Evolutionary conservation across 768 basidiomycete species (phyloP), one percentile per base, ranked within the genome.

Genomic region (Pisolithus sp.): DNA sequence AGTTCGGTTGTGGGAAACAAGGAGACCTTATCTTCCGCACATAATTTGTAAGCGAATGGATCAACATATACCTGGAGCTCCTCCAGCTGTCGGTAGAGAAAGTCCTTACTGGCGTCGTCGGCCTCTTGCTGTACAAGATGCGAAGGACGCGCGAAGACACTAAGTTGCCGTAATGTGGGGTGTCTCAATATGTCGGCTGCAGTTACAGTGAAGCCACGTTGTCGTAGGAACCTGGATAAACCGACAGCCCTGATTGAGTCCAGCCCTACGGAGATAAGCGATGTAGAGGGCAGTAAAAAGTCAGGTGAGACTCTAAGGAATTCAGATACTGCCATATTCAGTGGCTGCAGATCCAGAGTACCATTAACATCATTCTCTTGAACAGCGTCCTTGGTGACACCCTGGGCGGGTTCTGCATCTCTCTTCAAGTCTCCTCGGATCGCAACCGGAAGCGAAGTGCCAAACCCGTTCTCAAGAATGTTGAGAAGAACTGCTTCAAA

Each of bases 221-320:
- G 62, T 20, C 61, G 60, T 12, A 78, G 56, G 9, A 51, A 31
- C 47, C 66, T 70, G 28, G 74, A 67, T 34, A 78, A 60, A 3
- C 75, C 74, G 9, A 78, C 71, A 0, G 76, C 71, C 53, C 70
- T 72, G 52, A 78, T 73, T 7, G 76, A 78, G 54, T 78, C 76
- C 28, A 78, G 57, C 7, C 76, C 76, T 48, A 78, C 59, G 5
- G 76, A 70, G 12, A 78, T 59, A 24, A 78, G 67, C 4, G 77
- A 76, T 9, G 65, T 63, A 8, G 42, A 41, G 1, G 45, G 49
- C 37, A 18, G 44, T 30, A 64, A 8, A 23, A 7, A 53, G 40
- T 64, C 57, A 6, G 28, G 31, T 21, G 58, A 31, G 30, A 62
- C 7, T 26, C 40, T 49, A 18, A 62, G 51, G 46, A 62, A 62